Base-by-base conservation (phyloP, 108 stramenopile genomes). In the Aurantiochytrium sp. region DNA sequence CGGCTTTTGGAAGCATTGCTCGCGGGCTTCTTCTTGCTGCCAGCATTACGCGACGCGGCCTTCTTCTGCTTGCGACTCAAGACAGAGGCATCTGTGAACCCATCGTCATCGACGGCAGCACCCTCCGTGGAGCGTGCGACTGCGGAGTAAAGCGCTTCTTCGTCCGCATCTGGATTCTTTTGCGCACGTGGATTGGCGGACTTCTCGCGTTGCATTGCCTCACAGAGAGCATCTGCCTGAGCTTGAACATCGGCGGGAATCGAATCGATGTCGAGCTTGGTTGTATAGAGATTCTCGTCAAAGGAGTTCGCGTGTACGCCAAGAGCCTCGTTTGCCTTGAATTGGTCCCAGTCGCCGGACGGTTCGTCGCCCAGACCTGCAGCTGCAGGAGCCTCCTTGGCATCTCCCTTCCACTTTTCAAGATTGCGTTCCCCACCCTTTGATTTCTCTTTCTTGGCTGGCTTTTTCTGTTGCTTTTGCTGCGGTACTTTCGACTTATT, bases 221-320 rank as follows among this genome's bases (percentile, higher is more conserved):
- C 89, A 4, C 97, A 97, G 59, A 98, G 93, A 18, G 96, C 92
- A 60, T 97, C 97, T 6, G 98, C 98, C 60, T 93, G 91, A 0
- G 89, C 89, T 57, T 91, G 64, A 87, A 96, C 94, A 73, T 89
- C 87, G 14, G 89, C 72, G 72, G 97, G 95, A 51, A 97, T 92
- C 3, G 91, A 87, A 6, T 89, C 88, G 58, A 94, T 96, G 89
- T 98, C 96, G 72, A 98, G 93, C 59, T 92, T 89, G 5, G 97
- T 98, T 0, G 98, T 98, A 92, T 98, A 98, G n/a, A 98, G 89
- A 92, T 96, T 98, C 90, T 98, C 98, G 89, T 98, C 97, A 69
- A 93, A 98, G 28, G 95, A 91, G 21, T 96, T 93, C 87, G 93
- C 93, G 89, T 97, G 96, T 89, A 95, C 95, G 92, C 97, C 97